phyloP scores from a whole-genome alignment of 805 yeast species.

The Diddensiella santjacobensis region DNA sequence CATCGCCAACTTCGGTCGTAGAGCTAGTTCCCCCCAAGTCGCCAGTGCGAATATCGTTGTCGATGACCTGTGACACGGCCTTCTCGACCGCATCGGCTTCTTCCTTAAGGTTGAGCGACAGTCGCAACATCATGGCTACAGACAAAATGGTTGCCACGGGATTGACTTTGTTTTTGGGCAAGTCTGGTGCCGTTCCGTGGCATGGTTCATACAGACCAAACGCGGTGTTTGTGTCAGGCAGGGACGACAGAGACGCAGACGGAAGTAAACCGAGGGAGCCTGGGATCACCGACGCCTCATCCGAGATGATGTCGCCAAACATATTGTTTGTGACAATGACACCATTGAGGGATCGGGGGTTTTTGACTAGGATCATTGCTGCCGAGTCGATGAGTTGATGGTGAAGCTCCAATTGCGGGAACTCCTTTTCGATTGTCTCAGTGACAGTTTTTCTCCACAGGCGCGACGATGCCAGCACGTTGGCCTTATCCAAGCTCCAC shows the following conservation, averaged over 20 bases:
- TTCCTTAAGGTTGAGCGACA: constrained; percentile 74
- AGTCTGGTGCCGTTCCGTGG: constrained; percentile 98
- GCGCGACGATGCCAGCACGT: constrained; percentile 92
- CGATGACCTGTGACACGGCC: constrained; percentile 82
- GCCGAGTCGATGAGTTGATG: constrained; percentile 98
- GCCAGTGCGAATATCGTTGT: constrained; percentile 82
- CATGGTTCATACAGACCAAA: constrained; percentile 98
- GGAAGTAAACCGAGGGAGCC: constrained; percentile 96
- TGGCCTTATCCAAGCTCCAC: constrained; percentile 97
- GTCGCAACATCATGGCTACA: constrained; percentile 94
- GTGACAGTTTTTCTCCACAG: constrained; percentile 95
- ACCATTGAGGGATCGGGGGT: constrained; percentile 89
- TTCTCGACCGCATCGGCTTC: constrained; percentile 87
- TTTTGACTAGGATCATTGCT: constrained; percentile 93
- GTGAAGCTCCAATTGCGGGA: constrained; percentile 81
- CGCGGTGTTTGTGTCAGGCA: constrained; percentile 91
- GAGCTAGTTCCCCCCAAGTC: constrained; percentile 83
- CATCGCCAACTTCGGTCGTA: constrained; percentile 92
- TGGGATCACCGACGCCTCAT: constrained; percentile 97
- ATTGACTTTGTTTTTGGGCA: constrained; percentile 81
- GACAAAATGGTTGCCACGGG: constrained; percentile 94
- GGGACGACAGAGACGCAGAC: constrained; percentile 93
- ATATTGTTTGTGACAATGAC: constrained; percentile 88
- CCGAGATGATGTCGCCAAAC: constrained; percentile 98
- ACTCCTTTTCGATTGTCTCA: constrained; percentile 77